Percentiles rank a stretch among this genome's conserved stretches.
Conservation (phyloP, 2,329 filamentous ascomycete genomes). For the Sclerotinia nivalis region DNA sequence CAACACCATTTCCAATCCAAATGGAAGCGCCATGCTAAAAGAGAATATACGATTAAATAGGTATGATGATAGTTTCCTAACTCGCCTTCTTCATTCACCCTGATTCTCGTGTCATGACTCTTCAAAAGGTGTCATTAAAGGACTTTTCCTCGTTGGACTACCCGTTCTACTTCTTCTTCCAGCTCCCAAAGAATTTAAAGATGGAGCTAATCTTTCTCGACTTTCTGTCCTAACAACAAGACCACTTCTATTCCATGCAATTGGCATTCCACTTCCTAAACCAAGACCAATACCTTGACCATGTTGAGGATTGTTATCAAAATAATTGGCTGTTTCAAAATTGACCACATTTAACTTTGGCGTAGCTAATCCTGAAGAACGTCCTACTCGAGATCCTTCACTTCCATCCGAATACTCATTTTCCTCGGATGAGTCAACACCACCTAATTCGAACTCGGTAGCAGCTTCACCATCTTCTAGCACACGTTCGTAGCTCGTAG, state of each 20-base stretch:
- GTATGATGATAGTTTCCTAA: neutral
- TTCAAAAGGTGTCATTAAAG: constrained; percentile 53
- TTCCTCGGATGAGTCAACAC: constrained; percentile 59
- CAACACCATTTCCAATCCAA: constrained; percentile 10
- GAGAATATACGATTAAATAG: neutral
- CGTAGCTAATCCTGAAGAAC: constrained; percentile 67
- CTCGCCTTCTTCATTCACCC: neutral
- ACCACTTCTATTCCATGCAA: constrained; percentile 65
- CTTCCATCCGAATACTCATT: constrained; percentile 65
- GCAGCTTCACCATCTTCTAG: constrained; percentile 73
- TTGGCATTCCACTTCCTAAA: constrained; percentile 29
- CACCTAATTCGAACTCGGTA: constrained; percentile 75
- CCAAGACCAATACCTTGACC: constrained; percentile 35
- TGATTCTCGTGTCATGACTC: constrained; percentile 38
- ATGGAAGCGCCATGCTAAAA: constrained; percentile 20
- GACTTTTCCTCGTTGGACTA: constrained; percentile 57
- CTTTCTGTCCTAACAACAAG: constrained; percentile 83
- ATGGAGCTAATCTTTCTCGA: constrained; percentile 69
- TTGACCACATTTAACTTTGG: constrained; percentile 59
- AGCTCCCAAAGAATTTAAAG: constrained; percentile 54
- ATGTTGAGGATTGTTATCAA: constrained; percentile 31
- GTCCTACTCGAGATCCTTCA: constrained; percentile 56
- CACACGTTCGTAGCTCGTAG: constrained; percentile 74
- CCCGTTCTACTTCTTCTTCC: constrained; percentile 51
- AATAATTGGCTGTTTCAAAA: constrained; percentile 47